Evolutionary conservation across 31 red algal genomes (phyloP), one percentile per base, ranked within the genome.

Genomic region (Odonthalia washingtoniensis): DNA sequence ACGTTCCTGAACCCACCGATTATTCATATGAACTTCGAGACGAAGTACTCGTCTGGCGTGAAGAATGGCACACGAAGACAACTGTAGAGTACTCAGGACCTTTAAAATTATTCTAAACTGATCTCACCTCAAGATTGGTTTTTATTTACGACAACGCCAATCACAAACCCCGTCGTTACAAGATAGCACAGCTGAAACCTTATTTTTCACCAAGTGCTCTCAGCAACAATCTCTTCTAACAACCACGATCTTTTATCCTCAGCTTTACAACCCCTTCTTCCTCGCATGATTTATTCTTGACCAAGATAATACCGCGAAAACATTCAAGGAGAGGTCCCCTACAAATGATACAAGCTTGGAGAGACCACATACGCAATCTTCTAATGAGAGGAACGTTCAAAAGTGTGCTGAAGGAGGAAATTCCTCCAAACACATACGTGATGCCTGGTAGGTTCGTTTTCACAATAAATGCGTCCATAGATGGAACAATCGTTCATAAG

Each of bases 41-140:
- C 38, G 46, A 64, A 60, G 85, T 80, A 1, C 64, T 88, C 5
- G 40, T 75, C 4, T 75, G 78, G 77, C 61, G 77, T 35, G 77
- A 82, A 65, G n/a, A 90, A 90, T 6, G 68, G 87, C 3, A 90
- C 74, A 30, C 75, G 87, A 40, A 77, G 82, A 52, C 82, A 53
- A 65, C 16, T 90, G 21, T 64, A 78, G 0, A 65, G 44, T n/a
- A n/a, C n/a, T n/a, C n/a, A n/a, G n/a, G n/a, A n/a, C n/a, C n/a
- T n/a, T n/a, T n/a, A n/a, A n/a, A 65, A 1, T 5, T 83, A 18
- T 1, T 4, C 34, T 41, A 27, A 6, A 33, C 83, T 1, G 87
- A 83, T 21, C 70, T 43, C 6, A 69, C 3, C 17, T 62, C 64
- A 45, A 90, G 83, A 46, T 12, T 75, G 4, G 66, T 83, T 1